Base-by-base conservation (phyloP, 805 yeast genomes). In the Barnettozyma vustinii region DNA sequence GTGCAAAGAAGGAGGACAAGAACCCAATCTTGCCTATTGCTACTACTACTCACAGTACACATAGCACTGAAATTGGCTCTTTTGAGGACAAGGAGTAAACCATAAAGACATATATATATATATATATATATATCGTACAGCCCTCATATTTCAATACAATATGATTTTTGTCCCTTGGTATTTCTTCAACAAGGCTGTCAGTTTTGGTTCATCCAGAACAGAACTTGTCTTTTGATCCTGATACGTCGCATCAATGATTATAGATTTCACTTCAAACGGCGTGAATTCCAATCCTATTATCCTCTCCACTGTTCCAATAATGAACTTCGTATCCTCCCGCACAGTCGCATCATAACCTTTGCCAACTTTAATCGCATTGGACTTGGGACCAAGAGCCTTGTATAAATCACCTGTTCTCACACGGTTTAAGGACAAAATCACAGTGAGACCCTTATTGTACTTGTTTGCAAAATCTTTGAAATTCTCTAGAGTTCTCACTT, bases 371-470 rank as follows among this genome's bases (percentile, higher is more conserved):
- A 59, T 47, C 1, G 62, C 57, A 15, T 54, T 56, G 2, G 63
- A 42, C 37, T 61, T 60, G 27, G 61, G 59, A 0, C 64, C 64
- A 65, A 78, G 60, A 1, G 86, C 80, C 55, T 96, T 76, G 60
- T 78, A 84, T 2, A 89, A 75, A 58, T 91, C 97, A 59, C 97
- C 92, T 2, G 89, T 94, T 56, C 97, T 75, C 21, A 89, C 70
- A 10, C 96, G 94, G 0, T 96, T 87, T 72, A 85, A 76, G 0
- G 91, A 83, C 65, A 54, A 80, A 62, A 66, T 75, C 69, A 70
- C 57, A 1, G 74, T 67, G n/a, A 66, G 58, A 26, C 75, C 67
- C 55, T 63, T 72, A 59, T 84, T 77, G 51, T 73, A 77, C 36
- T 68, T 64, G 36, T 70, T 69, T 30, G 88, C 66, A 60, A 81